These are phyloP conservation scores for Clonostachys byssicola DNA, from an alignment of 2,329 filamentous ascomycete species.

Conservation along the genomic window DNA sequence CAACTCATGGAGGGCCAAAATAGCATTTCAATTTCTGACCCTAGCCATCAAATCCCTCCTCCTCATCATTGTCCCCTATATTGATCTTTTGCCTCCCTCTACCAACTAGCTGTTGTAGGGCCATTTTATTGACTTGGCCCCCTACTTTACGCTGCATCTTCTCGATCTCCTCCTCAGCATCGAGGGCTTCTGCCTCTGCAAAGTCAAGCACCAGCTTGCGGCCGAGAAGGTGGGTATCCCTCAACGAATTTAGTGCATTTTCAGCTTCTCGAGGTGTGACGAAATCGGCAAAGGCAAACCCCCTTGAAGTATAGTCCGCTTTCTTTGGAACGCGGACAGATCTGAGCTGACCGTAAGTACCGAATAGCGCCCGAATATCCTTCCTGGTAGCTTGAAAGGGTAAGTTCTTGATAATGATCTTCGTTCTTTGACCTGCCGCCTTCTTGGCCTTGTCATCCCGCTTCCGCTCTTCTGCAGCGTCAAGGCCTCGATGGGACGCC, in stretches of 20 bases:
- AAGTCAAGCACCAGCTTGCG: conserved; percentile 88
- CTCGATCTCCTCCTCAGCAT: conserved; percentile 92
- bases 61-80: conserved; percentile 68
- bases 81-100: conserved; percentile 84
- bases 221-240: conserved; percentile 89
- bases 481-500: conserved; percentile 79
- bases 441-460: conserved; percentile 83
- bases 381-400: conserved; percentile 95
- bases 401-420: conserved; percentile 97
- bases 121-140: conserved; percentile 85
- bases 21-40: conserved; percentile 10
- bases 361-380: conserved; percentile 81
- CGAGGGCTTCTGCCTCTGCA: conserved; percentile 80
- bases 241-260: conserved; percentile 86
- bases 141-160: conserved; percentile 97
- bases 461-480: conserved; percentile 82
- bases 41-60: conserved; percentile 30
- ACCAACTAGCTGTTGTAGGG: conserved; percentile 81
- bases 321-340: conserved; percentile 94
- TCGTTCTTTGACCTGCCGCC: conserved; percentile 70
- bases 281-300: conserved; percentile 97
- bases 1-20: conserved; percentile 2
- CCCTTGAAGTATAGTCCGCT: conserved; percentile 81
- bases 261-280: conserved; percentile 83
- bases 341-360: conserved; percentile 86